Evolutionary conservation across 1,284 basidiomycete genomes (phyloP), one percentile per base, ranked within the genome.

Genomic region (Puccinia novopanici): DNA sequence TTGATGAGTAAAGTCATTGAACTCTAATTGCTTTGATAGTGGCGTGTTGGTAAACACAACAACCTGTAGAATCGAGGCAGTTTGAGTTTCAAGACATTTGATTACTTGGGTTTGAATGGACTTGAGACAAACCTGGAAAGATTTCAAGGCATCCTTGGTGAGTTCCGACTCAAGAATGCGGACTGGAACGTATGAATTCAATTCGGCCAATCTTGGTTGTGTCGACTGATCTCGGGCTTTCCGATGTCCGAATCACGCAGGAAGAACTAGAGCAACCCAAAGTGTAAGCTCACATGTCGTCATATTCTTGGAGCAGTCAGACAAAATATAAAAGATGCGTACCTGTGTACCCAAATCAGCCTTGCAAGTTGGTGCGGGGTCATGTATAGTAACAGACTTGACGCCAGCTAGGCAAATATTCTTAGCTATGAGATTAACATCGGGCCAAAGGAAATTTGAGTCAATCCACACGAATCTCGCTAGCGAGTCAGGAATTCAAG

Each of bases 121-220:
- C 22, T 71, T 10, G 61, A 48, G n/a, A 30, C 55, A 50, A 27
- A 80, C 77, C 48, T 80, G 77, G 52, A 80, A 80, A 8, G 67
- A 15, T 59, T 80, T 61, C 22, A 80, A 57, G n/a, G 34, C 48
- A 37, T 80, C 77, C 42, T 59, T 59, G 6, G 77, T 72, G 13
- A 73, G 55, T 27, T 71, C 55, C 45, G 54, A 27, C 37, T 24
- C 71, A 2, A 74, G 59, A 13, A 55, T 34, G 27, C 78, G 55
- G 30, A 99, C 92, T 68, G 96, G 97, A 2, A 98, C 96, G 86
- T 99, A 99, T 19, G 93, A 89, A 86, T 99, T 99, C 81, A 99
- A 89, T 86, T 99, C 97, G 45, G 95, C 91, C 71, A 99, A 88
- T 79, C 97, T 91, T n/a, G 93, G 91, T 71, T 92, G 90, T 22